A percentile compares a stretch with the other conserved stretches of the same genome.
Conservation (phyloP, 768 basidiomycete species). For the Collybia sp. region DNA sequence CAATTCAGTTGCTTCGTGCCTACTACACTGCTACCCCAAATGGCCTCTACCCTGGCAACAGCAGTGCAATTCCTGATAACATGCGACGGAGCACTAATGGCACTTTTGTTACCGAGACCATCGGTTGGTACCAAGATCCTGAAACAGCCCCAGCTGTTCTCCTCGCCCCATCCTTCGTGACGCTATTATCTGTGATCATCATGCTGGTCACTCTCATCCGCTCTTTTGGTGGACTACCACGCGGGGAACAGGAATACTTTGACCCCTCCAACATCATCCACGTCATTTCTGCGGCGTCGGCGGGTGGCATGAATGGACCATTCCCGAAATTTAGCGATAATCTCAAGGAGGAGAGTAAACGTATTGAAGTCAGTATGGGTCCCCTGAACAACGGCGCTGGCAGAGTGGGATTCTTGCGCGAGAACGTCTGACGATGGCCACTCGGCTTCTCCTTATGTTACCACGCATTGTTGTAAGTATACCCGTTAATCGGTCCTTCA, state of each 20-base stretch:
- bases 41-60: conserved; percentile 8
- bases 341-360: conserved; percentile 6
- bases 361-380: conserved; percentile 4
- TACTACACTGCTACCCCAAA: conserved; percentile 13
- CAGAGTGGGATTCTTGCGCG: background rate
- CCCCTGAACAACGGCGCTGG: background rate
- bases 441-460: too few relatives aligned
- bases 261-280: conserved; percentile 15
- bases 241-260: conserved; percentile 9
- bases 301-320: conserved; percentile 11
- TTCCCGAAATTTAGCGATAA: conserved; percentile 13
- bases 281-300: conserved; percentile 13
- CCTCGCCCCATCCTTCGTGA: conserved; percentile 15
- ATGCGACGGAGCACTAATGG: conserved; percentile 13
- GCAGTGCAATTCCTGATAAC: conserved; percentile 9
- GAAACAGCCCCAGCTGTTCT: conserved; percentile 12
- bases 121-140: conserved; percentile 16
- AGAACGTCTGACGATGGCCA: background rate
- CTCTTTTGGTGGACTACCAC: background rate
- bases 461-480: too few relatives aligned
- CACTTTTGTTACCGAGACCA: conserved; percentile 12
- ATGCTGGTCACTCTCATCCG: conserved; percentile 7
- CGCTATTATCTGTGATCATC: conserved; percentile 11
- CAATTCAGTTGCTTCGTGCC: conserved; percentile 13
- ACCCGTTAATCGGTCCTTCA: too few relatives aligned